These are phyloP conservation scores for Moesziomyces globuligerus DNA, from an alignment of 1,284 basidiomycete genomes.

Conservation along the genomic window DNA sequence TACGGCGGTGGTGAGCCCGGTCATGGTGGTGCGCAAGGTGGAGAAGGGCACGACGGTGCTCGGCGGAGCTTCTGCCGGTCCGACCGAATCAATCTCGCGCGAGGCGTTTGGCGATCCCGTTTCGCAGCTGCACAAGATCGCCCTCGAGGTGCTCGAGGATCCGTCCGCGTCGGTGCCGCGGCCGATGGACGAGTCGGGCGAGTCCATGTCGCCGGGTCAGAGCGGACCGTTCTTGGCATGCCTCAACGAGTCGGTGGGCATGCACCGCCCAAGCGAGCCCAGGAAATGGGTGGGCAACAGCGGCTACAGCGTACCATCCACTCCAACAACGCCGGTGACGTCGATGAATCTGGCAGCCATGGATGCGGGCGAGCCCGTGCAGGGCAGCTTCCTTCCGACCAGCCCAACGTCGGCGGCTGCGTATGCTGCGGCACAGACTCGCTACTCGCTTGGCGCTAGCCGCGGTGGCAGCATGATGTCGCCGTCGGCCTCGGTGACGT, in stretches of 20 bases:
- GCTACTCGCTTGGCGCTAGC: conserved; percentile 31
- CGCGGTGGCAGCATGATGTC: conserved; percentile 32
- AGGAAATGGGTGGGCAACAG: conserved; percentile 52
- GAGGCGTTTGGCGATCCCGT: conserved; percentile 93
- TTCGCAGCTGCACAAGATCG: conserved; percentile 83
- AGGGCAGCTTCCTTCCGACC: conserved; percentile 16
- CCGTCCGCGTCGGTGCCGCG: conserved; percentile 30
- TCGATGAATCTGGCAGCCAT: conserved; percentile 50
- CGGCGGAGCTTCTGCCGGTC: conserved; percentile 80
- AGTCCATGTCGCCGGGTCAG: conserved; percentile 40
- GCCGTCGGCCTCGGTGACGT: conserved; percentile 29
- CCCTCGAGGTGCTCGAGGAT: conserved; percentile 60
- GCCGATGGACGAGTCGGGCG: conserved; percentile 30
- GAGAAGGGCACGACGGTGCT: conserved; percentile 89
- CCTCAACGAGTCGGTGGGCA: conserved; percentile 59
- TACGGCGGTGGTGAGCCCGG: conserved; percentile 90
- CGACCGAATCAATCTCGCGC: conserved; percentile 74
- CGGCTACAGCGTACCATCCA: conserved; percentile 47
- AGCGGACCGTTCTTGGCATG: conserved; percentile 62
- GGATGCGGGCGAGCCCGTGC: conserved; percentile 17
- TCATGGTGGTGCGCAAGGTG: conserved; percentile 90
- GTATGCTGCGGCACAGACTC: conserved; percentile 60
- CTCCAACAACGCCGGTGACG: conserved; percentile 58
- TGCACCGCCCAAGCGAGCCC: conserved; percentile 55
- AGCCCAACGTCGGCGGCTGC: conserved; percentile 44